Evolutionary conservation across 2,329 filamentous ascomycete species (phyloP), one percentile per base, ranked within the genome.

Genomic region (Colletotrichum destructivum): DNA sequence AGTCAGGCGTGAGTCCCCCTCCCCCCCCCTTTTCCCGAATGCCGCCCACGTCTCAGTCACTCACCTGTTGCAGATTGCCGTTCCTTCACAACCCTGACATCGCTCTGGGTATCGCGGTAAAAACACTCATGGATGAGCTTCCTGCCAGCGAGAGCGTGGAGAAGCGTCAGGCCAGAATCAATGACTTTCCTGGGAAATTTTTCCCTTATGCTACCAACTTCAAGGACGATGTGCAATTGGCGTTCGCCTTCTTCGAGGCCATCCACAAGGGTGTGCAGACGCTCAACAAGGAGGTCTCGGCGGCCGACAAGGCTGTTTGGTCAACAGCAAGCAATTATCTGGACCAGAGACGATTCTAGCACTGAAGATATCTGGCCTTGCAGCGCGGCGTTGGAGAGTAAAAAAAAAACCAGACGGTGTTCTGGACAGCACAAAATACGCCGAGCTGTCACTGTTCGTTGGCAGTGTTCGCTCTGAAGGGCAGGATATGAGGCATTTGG

Each of bases 71-170:
- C 66, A 90, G 88, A 65, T 83, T 95, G 4, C 93, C 93, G 11
- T 93, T 95, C 79, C 82, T 89, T 23, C 84, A 87, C 21, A 91
- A 94, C 74, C 91, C 92, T 13, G 92, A 95, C 77, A 92, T 94
- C 59, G 92, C 90, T 15, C 87, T 96, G 44, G 93, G 92, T 38
- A 93, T 96, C 73, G 93, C 93, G 1, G 90, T 95, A 51, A 94
- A 94, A 81, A 94, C 92, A 11, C 94, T 94, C 78, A 87, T 94
- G 26, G 92, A 94, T 75, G 93, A 95, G 70, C 85, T 95, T 60
- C 88, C 89, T 62, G 86, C 87, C 23, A 82, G 85, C 11, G 88
- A 93, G 72, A 85, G 88, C 12, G 81, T 81, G 3, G 85, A 88
- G 64, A 78, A 82, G 65, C 84, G 85, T 59, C 79, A 82, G 26